Evolutionary conservation across 2,329 filamentous ascomycete genomes (phyloP), one percentile per base, ranked within the genome.

Genomic region (Zymoseptoria passerinii): DNA sequence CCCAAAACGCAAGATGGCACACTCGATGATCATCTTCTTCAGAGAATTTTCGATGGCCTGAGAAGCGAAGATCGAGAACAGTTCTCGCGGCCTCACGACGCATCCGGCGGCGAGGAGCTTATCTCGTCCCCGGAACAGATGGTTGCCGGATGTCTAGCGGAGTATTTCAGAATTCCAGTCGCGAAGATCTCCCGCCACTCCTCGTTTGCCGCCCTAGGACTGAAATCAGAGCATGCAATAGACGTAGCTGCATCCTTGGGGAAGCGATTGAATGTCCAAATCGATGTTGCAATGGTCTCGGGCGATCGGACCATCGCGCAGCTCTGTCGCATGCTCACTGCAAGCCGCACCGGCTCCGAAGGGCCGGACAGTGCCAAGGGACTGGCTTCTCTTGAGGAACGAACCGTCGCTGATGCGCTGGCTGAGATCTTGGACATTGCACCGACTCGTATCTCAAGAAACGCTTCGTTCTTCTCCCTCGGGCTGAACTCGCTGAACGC

Each of bases 1-100:
- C 90, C 91, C 0, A 79, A 86, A 65, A 95, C 88, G 0, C 70
- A 81, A 0, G 88, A 89, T 60, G 88, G 88, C 2, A 95, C 95
- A 70, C 78, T 88, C 4, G 85, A 96, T 68, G 82, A 81, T 59
- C 68, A 73, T 10, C 68, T 71, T 2, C 75, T 96, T 2, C 67
- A 74, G 5, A 65, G 69, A 0, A 71, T 75, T 0, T 84, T 87
- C 61, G 57, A 73, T 0, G 58, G 61, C 0, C 71, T 91, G 0
- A 65, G 74, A 1, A 64, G 74, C 3, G 71, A 76, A 0, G 72
- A 77, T 6, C 73, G 89, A 1, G 74, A 78, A 50, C 60, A 67
- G 0, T 68, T 75, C 60, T 66, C 74, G 3, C 68, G 74, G 58
- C 59, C 61, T 7, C 52, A 65, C 0, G 70, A 73, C 1, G 68